These are phyloP conservation scores for Dacryopinax spathularia DNA, from an alignment of 768 basidiomycete genomes.

Conservation along the genomic window DNA sequence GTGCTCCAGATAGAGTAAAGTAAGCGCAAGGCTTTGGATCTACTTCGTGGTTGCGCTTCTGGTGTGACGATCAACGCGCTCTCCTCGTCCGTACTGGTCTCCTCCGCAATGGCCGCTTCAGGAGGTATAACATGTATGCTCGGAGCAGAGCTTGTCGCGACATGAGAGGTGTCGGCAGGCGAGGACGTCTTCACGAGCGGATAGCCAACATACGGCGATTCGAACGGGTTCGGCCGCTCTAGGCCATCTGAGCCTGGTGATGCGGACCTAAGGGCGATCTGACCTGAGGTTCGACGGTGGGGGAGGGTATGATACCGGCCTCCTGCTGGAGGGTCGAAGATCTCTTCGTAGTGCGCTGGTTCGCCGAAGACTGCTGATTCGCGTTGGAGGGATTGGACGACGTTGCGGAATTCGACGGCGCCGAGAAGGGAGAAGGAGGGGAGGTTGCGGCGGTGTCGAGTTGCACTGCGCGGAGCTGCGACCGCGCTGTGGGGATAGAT, in stretches of 20 bases:
- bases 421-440: conserved; percentile 85
- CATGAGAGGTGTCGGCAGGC: neutral
- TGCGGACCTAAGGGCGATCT: neutral
- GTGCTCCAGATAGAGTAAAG: conserved; percentile 34
- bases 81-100: neutral
- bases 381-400: conserved; percentile 63
- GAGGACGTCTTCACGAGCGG: neutral
- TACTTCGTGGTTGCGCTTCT: neutral
- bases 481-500: conserved; percentile 35
- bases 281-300: neutral
- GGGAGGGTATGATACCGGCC: conserved; percentile 47
- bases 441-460: conserved; percentile 36
- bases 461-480: conserved; percentile 30
- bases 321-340: conserved; percentile 54
- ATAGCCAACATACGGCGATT: neutral
- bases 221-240: neutral
- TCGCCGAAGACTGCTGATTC: conserved; percentile 49
- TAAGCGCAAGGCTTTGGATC: neutral
- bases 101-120: neutral
- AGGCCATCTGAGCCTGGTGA: neutral
- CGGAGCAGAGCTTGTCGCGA: neutral
- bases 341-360: conserved; percentile 30
- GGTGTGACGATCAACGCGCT: neutral
- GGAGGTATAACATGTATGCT: neutral
- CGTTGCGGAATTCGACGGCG: conserved; percentile 88